Percentiles rank a stretch among this genome's conserved stretches.
These are phyloP conservation scores for Moesziomyces sp. DNA, from an alignment of 1,284 basidiomycete genomes.

Conservation along the genomic window DNA sequence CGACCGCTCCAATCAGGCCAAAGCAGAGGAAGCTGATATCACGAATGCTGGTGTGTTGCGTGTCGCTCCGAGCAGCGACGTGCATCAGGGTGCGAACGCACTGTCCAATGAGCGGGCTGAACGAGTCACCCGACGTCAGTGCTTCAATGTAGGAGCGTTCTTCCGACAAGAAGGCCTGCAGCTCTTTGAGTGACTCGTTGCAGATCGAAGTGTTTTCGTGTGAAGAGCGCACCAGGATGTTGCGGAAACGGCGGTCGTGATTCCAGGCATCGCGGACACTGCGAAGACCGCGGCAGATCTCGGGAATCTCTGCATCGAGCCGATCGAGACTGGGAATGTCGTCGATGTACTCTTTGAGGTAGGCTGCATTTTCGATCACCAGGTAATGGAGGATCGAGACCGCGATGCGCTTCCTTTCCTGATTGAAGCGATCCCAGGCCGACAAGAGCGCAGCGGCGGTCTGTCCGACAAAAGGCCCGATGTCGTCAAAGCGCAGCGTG, in stretches of 20 bases:
- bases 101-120: constrained; percentile 80
- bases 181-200: constrained; percentile 80
- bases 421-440: constrained; percentile 78
- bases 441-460: constrained; percentile 87
- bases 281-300: constrained; percentile 59
- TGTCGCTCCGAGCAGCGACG: constrained; percentile 79
- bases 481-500: constrained; percentile 77
- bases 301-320: constrained; percentile 59
- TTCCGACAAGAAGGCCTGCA: constrained; percentile 71
- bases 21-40: constrained; percentile 83
- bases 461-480: constrained; percentile 85
- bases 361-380: constrained; percentile 73
- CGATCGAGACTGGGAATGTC: constrained; percentile 72
- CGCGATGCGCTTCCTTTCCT: constrained; percentile 73
- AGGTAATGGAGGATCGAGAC: constrained; percentile 77
- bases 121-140: constrained; percentile 72
- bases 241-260: constrained; percentile 72
- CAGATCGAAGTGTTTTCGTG: constrained; percentile 87
- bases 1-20: constrained; percentile 91
- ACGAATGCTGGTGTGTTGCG: constrained; percentile 71
- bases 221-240: constrained; percentile 79
- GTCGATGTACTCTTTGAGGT: constrained; percentile 74
- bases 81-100: constrained; percentile 78
- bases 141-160: constrained; percentile 50
- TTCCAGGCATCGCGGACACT: constrained; percentile 69